phyloP scores from a whole-genome alignment of 176 grass and related monocot genomes.

The Cenchrus fungigraminus region DNA sequence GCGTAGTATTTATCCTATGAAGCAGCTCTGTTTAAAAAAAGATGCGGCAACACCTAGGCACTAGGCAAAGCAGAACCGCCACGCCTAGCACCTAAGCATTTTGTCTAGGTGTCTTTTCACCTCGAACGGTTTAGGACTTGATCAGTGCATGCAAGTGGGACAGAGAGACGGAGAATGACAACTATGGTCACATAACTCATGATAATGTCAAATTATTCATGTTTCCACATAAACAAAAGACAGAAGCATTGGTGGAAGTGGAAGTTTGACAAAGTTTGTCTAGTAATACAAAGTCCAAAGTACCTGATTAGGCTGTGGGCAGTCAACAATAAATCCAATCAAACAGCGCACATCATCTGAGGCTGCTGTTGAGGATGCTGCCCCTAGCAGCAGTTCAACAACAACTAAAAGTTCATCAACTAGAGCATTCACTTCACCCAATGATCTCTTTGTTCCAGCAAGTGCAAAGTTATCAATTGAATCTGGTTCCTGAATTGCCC shows the following conservation, averaged over 20 bases:
- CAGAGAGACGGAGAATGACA: no score
- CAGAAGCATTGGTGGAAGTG: neutral
- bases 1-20: neutral
- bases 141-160: no score
- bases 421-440: slow-evolving; percentile 90
- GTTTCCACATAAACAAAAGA: neutral
- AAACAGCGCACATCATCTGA: slow-evolving; percentile 82
- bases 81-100: no score
- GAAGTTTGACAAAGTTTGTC: slow-evolving; percentile 8
- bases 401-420: slow-evolving; percentile 98
- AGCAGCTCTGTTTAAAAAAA: neutral
- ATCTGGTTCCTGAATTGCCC: slow-evolving; percentile 75
- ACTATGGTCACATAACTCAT: no score
- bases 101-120: no score
- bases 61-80: no score
- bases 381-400: slow-evolving; percentile 88
- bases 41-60: no score
- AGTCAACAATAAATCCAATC: slow-evolving; percentile 95
- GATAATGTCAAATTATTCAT: neutral
- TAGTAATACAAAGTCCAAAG: slow-evolving; percentile 33
- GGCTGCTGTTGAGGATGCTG: slow-evolving; percentile 67
- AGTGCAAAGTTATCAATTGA: slow-evolving; percentile 72
- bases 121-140: no score
- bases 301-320: slow-evolving; percentile 99
- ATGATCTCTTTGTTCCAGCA: slow-evolving; percentile 61